Percentiles rank a stretch among this genome's conserved stretches.
phyloP scores from a whole-genome alignment of 2,329 filamentous ascomycete species.

The Ceratocystiopsis brevicomis region DNA sequence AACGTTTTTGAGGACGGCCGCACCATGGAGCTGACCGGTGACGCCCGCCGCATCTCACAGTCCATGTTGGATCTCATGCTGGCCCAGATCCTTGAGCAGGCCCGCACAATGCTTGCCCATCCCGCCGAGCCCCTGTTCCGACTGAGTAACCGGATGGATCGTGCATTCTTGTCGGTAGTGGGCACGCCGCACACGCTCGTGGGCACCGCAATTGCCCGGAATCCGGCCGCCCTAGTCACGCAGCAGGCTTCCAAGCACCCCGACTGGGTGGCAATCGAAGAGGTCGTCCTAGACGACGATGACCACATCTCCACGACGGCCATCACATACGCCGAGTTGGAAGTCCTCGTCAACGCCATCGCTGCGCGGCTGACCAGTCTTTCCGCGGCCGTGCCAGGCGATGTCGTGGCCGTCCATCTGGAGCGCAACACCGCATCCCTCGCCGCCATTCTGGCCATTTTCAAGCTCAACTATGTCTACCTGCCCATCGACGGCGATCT shows the following conservation, averaged over 20 bases:
- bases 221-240: slow-evolving; percentile 18
- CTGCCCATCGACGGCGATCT: slow-evolving; percentile 40
- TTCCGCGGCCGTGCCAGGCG: slow-evolving; percentile 20
- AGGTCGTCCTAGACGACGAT: slow-evolving; percentile 21
- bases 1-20: slow-evolving; percentile 16
- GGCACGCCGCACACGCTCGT: too few relatives aligned
- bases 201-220: slow-evolving; percentile 4
- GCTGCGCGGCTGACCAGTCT: slow-evolving; percentile 11
- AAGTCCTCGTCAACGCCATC: too few relatives aligned
- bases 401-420: slow-evolving; percentile 40
- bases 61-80: slow-evolving; percentile 10
- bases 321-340: too few relatives aligned
- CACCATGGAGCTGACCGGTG: slow-evolving; percentile 10
- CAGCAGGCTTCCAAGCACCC: slow-evolving; percentile 25
- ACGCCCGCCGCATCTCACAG: slow-evolving; percentile 9
- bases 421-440: slow-evolving; percentile 46
- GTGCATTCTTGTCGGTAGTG: slow-evolving; percentile 3
- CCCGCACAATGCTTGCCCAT: slow-evolving; percentile 6
- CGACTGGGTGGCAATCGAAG: slow-evolving; percentile 37
- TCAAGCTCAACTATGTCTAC: slow-evolving; percentile 39
- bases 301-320: slow-evolving; percentile 13
- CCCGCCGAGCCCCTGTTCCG: slow-evolving; percentile 6
- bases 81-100: slow-evolving; percentile 10
- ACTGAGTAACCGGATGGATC: slow-evolving; percentile 5
- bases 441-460: slow-evolving; percentile 34